Evolutionary conservation across 179 eudicot species (phyloP).

Genomic region (Patellifolia procumbens): DNA sequence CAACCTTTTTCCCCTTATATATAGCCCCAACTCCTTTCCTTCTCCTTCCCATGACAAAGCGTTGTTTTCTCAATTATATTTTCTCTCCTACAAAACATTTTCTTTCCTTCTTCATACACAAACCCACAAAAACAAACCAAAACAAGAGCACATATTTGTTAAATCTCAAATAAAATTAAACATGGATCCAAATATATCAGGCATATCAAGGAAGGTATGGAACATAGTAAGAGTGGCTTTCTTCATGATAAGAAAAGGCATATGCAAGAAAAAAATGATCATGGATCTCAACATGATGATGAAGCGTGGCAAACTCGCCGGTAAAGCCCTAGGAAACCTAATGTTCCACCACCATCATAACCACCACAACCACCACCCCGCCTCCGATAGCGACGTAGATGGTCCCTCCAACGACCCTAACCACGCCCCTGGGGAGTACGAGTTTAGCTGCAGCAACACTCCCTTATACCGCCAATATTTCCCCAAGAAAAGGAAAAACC

Average conservation of each 20-base stretch:
- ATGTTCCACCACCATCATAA: too few species aligned
- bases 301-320: constrained; percentile 39
- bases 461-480: constrained; percentile 35
- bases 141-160: not conserved
- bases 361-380: too few species aligned
- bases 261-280: constrained; percentile 31
- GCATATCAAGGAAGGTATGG: constrained; percentile 36
- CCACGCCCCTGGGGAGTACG: constrained; percentile 45
- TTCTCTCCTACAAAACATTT: too few species aligned
- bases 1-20: not conserved
- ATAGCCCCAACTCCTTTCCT: not conserved
- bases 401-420: constrained; percentile 26
- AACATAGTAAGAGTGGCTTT: constrained; percentile 35
- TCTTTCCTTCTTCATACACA: not conserved
- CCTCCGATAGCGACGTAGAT: too few species aligned
- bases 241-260: constrained; percentile 38
- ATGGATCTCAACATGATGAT: constrained; percentile 34
- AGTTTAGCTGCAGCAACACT: constrained; percentile 63
- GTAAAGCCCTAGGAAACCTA: too few species aligned
- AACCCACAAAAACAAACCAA: not conserved
- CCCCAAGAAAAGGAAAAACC: constrained; percentile 27
- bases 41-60: constrained; percentile 3
- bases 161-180: not conserved
- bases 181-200: constrained; percentile 34
- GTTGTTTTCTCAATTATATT: constrained; percentile 7